A percentile compares a stretch with the other conserved stretches of the same genome.
phyloP scores from a whole-genome alignment of 768 basidiomycete species.

The Hygrocybe coccinea region DNA sequence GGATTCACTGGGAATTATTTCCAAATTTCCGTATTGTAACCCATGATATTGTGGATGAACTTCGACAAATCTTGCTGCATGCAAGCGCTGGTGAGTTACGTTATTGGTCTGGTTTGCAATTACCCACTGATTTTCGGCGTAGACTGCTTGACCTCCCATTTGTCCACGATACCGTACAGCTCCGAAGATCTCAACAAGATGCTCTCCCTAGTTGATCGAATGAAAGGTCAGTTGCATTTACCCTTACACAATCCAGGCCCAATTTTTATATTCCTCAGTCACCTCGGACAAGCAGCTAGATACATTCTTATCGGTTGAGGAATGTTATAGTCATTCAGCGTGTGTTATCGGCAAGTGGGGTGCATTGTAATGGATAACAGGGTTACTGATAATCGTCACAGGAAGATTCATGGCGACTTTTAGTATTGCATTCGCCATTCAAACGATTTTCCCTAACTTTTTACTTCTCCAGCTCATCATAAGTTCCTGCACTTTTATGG shows the following conservation, averaged over 20 bases:
- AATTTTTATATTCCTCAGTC: not conserved
- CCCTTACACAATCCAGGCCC: not conserved
- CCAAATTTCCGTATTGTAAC: constrained; percentile 27
- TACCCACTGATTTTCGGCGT: not conserved
- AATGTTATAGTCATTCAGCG: constrained; percentile 17
- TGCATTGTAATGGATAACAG: not conserved
- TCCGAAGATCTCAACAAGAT: constrained; percentile 36
- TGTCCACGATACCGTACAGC: constrained; percentile 37
- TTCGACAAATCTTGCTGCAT: constrained; percentile 37
- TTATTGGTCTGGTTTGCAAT: not conserved
- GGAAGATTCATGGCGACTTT: constrained; percentile 43
- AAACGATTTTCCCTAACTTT: not conserved
- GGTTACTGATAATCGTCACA: constrained; percentile 13
- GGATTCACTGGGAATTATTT: constrained; percentile 36
- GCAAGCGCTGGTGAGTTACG: constrained; percentile 31
- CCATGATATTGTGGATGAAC: constrained; percentile 26
- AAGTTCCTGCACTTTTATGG: constrained; percentile 46
- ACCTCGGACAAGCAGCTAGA: not conserved
- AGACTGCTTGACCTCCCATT: constrained; percentile 40
- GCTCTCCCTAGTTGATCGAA: constrained; percentile 29
- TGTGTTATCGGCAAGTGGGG: constrained; percentile 25
- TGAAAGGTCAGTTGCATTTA: constrained; percentile 33
- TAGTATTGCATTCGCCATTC: constrained; percentile 23
- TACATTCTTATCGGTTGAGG: not conserved
- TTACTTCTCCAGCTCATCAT: constrained; percentile 26